Evolutionary conservation across 202 grass and related monocot genomes (phyloP).

Genomic region (Bolboschoenoplectus hybrid): DNA sequence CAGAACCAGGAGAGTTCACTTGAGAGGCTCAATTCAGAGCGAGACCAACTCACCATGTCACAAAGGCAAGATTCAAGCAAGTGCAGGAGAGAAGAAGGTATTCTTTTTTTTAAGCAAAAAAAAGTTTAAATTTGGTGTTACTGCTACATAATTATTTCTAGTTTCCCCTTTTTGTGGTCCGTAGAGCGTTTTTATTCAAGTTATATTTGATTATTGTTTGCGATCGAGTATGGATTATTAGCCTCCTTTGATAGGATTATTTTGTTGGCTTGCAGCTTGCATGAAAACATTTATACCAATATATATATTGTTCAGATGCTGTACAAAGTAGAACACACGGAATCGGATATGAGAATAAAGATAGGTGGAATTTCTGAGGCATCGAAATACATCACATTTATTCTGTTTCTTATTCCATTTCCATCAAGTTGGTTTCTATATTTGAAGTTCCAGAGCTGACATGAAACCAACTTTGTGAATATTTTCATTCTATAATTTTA

Average conservation of each 20-base stretch:
- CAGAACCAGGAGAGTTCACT: conserved; percentile 40
- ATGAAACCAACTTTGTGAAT: background rate
- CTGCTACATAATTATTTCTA: background rate
- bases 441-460: background rate
- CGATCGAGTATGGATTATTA: background rate
- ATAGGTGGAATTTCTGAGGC: background rate
- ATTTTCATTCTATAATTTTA: background rate
- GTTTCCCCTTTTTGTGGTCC: background rate
- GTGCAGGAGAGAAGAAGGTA: conserved; percentile 33
- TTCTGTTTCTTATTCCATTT: conserved; percentile 12
- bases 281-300: background rate
- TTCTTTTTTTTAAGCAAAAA: background rate
- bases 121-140: background rate
- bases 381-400: conserved; percentile 8
- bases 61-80: conserved; percentile 42
- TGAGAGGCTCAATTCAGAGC: conserved; percentile 38
- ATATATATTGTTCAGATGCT: conserved; percentile 8
- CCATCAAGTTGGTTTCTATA: conserved; percentile 1
- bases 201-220: background rate
- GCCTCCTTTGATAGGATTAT: background rate
- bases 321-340: conserved; percentile 1
- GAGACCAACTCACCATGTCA: conserved; percentile 33
- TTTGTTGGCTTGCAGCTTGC: background rate
- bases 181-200: background rate
- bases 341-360: conserved; percentile 7